Evolutionary conservation across 768 basidiomycete genomes (phyloP).

Genomic region (Symmetrospora coprosmae): DNA sequence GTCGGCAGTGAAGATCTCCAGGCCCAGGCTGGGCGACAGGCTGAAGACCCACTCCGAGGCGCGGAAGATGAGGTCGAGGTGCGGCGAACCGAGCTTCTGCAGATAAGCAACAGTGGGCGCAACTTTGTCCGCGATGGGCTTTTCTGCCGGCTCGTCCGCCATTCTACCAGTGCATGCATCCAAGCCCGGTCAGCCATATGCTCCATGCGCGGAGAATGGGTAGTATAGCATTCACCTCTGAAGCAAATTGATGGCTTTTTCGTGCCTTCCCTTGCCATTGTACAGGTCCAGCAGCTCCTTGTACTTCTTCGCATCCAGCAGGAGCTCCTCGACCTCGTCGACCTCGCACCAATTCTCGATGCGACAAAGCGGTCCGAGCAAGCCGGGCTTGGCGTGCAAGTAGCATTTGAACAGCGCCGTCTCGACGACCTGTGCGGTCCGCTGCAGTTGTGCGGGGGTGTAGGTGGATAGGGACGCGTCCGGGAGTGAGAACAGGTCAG

Average conservation of each 20-base stretch:
- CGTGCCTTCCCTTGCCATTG: constrained; percentile 88
- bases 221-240: constrained; percentile 49
- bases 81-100: constrained; percentile 71
- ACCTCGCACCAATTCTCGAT: constrained; percentile 97
- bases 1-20: constrained; percentile 92
- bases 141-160: constrained; percentile 60
- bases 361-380: constrained; percentile 75
- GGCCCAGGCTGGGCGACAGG: constrained; percentile 54
- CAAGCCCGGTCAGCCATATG: not conserved
- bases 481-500: constrained; percentile 65
- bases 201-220: too few species aligned
- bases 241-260: constrained; percentile 68
- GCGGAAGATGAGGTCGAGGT: constrained; percentile 66
- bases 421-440: constrained; percentile 84
- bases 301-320: constrained; percentile 74
- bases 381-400: constrained; percentile 57
- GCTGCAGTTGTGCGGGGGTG: constrained; percentile 67
- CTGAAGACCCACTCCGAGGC: constrained; percentile 76
- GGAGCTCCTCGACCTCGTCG: constrained; percentile 73
- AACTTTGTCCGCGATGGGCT: constrained; percentile 52
- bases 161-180: constrained; percentile 52
- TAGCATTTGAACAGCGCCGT: constrained; percentile 91
- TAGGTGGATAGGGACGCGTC: constrained; percentile 57
- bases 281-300: constrained; percentile 81
- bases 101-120: constrained; percentile 74